Evolutionary conservation across 768 basidiomycete species (phyloP), one percentile per base, ranked within the genome.

Genomic region (Mycena latifolia): DNA sequence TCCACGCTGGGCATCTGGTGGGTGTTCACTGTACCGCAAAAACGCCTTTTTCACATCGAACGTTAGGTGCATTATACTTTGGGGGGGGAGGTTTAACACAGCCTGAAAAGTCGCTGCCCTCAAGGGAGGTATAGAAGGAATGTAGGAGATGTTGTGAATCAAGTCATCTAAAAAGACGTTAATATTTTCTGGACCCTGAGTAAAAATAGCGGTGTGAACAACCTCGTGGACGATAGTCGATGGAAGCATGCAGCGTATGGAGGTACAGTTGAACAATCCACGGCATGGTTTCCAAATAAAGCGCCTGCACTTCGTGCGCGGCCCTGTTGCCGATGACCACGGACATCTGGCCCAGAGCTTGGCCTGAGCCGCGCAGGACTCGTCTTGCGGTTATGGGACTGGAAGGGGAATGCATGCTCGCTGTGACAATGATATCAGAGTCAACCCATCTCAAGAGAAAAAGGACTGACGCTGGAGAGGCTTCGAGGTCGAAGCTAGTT

Each of bases 11-110:
- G 97, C 94, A 73, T 98, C 97, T 0, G 96, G 95, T 12, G 92
- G 95, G 76, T 99, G 96, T 73, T 98, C 96, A 17, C 94, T 96
- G 75, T 98, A 98, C 53, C 91, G 89, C 56, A 99, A 79, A 73
- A 95, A 97, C 0, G 91, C 86, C 75, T 95, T 95, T 39, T 86
- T 84, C 72, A 95, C 89, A 35, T 92, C 91, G 75, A 96, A 84
- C 17, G 82, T 85, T 57, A 98, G 78, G 11, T 83, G 82, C 7
- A 95, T 73, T 0, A 86, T 89, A 57, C 85, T 84, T 39, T 81
- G 79, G 10, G 92, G 81, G 0, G 95, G 95, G 20, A 99, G 75
- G 3, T 77, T 83, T 17, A 99, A 77, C 12, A 88, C 82, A 76
- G 96, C 92, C n/a, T 53, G 52, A 45, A 98, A 82, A 3, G 90